Evolutionary conservation across 1,139 yeast genomes (phyloP).

Genomic region (Yamadazyma pseudoaaseri): DNA sequence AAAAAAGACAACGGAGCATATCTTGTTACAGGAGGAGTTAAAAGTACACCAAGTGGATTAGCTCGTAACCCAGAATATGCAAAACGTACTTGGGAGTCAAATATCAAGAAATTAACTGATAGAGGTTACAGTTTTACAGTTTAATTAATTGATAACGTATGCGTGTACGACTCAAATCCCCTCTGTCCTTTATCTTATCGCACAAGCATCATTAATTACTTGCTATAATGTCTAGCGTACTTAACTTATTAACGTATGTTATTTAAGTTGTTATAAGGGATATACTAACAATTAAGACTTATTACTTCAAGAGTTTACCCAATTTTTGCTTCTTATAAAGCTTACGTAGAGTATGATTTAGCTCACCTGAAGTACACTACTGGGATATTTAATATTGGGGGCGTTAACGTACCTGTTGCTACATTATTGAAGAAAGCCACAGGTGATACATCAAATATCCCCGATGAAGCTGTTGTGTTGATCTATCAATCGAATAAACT

Average conservation of each 20-base stretch:
- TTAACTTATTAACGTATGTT: conserved; percentile 11
- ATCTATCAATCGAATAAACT: conserved; percentile 22
- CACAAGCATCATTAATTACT: conserved; percentile 1
- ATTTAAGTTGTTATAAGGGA: background rate
- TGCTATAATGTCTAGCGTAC: conserved; percentile 8
- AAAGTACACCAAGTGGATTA: conserved; percentile 21
- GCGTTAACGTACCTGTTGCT: conserved; percentile 34
- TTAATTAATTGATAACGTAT: background rate
- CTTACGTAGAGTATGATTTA: conserved; percentile 43
- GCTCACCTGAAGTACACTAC: conserved; percentile 24
- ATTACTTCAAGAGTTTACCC: conserved; percentile 51
- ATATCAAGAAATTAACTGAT: conserved; percentile 22
- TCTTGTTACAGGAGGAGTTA: conserved; percentile 34
- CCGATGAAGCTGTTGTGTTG: conserved; percentile 18
- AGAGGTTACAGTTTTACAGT: conserved; percentile 19
- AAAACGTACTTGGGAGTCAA: conserved; percentile 32
- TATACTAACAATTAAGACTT: conserved; percentile 5
- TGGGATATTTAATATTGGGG: conserved; percentile 30
- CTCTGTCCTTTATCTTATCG: conserved; percentile 7
- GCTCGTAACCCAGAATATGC: conserved; percentile 25
- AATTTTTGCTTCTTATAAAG: conserved; percentile 49
- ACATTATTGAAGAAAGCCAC: conserved; percentile 24
- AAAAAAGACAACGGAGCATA: conserved; percentile 33
- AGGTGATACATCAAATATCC: conserved; percentile 12
- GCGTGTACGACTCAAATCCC: background rate